A percentile compares a stretch with the other conserved stretches of the same genome.
Evolutionary conservation across 1,139 yeast genomes (phyloP).

Genomic region (Debaryomyces singareniensis): DNA sequence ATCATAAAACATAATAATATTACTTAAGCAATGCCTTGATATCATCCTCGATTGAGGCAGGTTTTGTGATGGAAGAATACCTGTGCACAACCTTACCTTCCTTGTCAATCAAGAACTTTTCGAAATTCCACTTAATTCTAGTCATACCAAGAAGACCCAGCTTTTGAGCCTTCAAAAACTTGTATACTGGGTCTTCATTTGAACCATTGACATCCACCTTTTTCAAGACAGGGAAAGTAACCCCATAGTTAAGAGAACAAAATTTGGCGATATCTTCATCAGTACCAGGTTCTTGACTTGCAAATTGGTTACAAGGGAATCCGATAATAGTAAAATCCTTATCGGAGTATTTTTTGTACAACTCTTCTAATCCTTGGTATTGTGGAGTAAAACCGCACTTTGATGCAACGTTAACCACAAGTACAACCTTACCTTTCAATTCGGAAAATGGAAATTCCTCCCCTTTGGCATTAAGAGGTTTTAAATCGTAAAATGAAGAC

Average conservation of each 20-base stretch:
- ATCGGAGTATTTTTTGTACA: conserved; percentile 25
- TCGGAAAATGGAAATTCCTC: conserved; percentile 12
- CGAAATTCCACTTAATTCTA: conserved; percentile 93
- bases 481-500: conserved; percentile 20
- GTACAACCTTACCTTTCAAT: conserved; percentile 27
- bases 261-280: conserved; percentile 58
- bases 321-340: conserved; percentile 31
- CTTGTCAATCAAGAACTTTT: conserved; percentile 73
- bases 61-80: conserved; percentile 38
- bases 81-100: conserved; percentile 61
- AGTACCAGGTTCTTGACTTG: conserved; percentile 78
- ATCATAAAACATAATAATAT: background rate
- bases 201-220: conserved; percentile 34
- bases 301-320: conserved; percentile 47
- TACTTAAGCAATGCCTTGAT: conserved; percentile 23
- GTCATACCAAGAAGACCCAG: conserved; percentile 64
- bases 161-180: conserved; percentile 20
- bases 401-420: conserved; percentile 41
- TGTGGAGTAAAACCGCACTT: conserved; percentile 43
- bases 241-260: conserved; percentile 63
- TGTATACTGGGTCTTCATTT: conserved; percentile 22
- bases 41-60: conserved; percentile 25
- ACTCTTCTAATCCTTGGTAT: conserved; percentile 25
- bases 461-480: conserved; percentile 10
- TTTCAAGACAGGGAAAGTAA: conserved; percentile 33